Percentiles rank a stretch among this genome's conserved stretches.
Conservation (phyloP, 768 basidiomycete genomes). For the Lanmaoa pseudosensibilis region DNA sequence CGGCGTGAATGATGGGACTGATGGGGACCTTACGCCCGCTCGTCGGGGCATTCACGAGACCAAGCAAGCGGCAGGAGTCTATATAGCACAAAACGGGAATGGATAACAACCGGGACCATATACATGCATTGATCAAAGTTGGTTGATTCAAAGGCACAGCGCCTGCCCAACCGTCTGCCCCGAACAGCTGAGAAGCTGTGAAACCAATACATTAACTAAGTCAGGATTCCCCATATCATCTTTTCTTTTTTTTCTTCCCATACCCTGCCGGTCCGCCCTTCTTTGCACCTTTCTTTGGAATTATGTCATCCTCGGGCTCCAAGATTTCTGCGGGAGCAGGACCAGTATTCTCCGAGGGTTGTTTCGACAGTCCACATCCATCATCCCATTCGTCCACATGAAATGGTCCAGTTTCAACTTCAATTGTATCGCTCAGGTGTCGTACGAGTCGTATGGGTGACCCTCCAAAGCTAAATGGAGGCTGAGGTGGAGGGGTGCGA, state of each 20-base stretch:
- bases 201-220: neutral
- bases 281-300: too few relatives aligned
- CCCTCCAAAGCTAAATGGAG: too few relatives aligned
- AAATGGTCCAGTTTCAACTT: neutral
- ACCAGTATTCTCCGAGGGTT: too few relatives aligned
- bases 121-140: neutral
- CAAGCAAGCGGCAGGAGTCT: slow-evolving; percentile 8
- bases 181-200: neutral
- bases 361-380: too few relatives aligned
- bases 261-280: too few relatives aligned
- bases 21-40: too few relatives aligned
- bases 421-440: too few relatives aligned
- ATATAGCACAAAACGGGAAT: too few relatives aligned
- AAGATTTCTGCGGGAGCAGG: neutral
- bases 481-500: neutral
- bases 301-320: neutral
- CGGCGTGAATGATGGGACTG: too few relatives aligned
- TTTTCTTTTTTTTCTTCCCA: neutral
- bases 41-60: too few relatives aligned
- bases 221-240: neutral
- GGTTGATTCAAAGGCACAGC: too few relatives aligned
- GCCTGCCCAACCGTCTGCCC: neutral
- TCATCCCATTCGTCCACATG: too few relatives aligned
- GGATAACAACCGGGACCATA: neutral
- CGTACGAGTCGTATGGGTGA: neutral